A percentile compares a stretch with the other conserved stretches of the same genome.
Conservation (phyloP, 805 yeast genomes). For the Isabelozyma gotoi region DNA sequence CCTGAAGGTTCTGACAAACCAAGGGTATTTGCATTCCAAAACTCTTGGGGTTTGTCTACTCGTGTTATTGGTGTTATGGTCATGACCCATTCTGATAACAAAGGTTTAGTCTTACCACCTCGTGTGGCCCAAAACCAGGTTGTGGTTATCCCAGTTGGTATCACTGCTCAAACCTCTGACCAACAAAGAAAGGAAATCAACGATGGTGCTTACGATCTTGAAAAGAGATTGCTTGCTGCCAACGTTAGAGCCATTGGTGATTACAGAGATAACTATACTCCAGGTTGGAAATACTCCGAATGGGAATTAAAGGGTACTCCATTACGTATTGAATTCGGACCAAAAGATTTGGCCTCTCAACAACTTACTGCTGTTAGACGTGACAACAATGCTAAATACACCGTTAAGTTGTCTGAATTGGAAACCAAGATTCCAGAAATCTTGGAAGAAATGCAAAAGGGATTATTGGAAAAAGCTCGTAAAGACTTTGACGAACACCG, state of each 20-base stretch:
- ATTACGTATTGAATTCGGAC: slow-evolving; percentile 92
- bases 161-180: slow-evolving; percentile 80
- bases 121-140: slow-evolving; percentile 91
- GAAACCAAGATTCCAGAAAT: slow-evolving; percentile 68
- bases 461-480: slow-evolving; percentile 76
- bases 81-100: slow-evolving; percentile 97
- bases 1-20: slow-evolving; percentile 90
- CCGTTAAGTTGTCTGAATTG: slow-evolving; percentile 64
- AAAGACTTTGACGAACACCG: slow-evolving; percentile 81
- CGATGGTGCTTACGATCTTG: slow-evolving; percentile 70
- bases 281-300: slow-evolving; percentile 98
- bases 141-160: slow-evolving; percentile 92
- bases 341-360: slow-evolving; percentile 81
- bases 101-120: slow-evolving; percentile 97
- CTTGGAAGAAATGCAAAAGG: slow-evolving; percentile 78
- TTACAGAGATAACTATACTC: slow-evolving; percentile 90
- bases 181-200: slow-evolving; percentile 72
- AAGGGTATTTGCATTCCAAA: slow-evolving; percentile 87
- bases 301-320: slow-evolving; percentile 97
- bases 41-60: slow-evolving; percentile 99
- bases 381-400: slow-evolving; percentile 76
- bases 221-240: slow-evolving; percentile 53
- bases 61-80: slow-evolving; percentile 99
- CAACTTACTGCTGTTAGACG: slow-evolving; percentile 91
- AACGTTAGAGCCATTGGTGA: slow-evolving; percentile 82